Conservation (phyloP, 2,329 filamentous ascomycete species). For the Clonostachys rhizophaga region DNA sequence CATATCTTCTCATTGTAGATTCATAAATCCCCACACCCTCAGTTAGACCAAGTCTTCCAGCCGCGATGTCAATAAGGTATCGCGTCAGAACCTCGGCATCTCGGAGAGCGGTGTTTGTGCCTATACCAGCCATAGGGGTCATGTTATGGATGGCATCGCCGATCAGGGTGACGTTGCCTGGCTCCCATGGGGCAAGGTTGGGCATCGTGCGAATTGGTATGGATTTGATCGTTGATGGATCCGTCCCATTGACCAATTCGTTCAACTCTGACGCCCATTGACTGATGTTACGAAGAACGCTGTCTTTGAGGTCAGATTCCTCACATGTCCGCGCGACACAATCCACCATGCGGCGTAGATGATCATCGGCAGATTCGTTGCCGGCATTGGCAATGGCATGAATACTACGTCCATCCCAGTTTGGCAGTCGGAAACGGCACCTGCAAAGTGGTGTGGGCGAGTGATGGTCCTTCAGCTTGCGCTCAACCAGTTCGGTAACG, state of each 20-base stretch:
- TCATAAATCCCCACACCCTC: constrained; percentile 54
- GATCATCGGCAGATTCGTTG: constrained; percentile 20
- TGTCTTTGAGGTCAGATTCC: too few species aligned
- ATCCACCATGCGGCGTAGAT: constrained; percentile 2
- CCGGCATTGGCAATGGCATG: constrained; percentile 38
- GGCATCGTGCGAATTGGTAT: too few species aligned
- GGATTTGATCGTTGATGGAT: too few species aligned
- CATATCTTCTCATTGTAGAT: constrained; percentile 57
- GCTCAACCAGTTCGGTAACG: constrained; percentile 21
- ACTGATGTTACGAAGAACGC: too few species aligned
- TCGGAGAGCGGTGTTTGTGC: constrained; percentile 32
- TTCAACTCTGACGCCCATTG: too few species aligned
- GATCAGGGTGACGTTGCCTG: constrained; percentile 42
- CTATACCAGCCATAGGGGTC: constrained; percentile 4
- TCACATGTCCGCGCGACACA: too few species aligned
- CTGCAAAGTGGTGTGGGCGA: constrained; percentile 20
- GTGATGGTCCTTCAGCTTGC: constrained; percentile 23
- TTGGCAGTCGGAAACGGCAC: constrained; percentile 28
- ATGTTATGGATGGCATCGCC: constrained; percentile 20
- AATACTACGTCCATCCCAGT: constrained; percentile 29
- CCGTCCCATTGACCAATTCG: too few species aligned
- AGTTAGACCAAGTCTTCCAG: constrained; percentile 43
- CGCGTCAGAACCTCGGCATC: constrained; percentile 44
- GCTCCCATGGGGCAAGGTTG: too few species aligned
- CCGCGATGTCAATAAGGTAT: too few species aligned